Percentiles rank a stretch among this genome's conserved stretches.
phyloP scores from a whole-genome alignment of 495 filamentous ascomycete genomes.

The Penicillium subrubescens region DNA sequence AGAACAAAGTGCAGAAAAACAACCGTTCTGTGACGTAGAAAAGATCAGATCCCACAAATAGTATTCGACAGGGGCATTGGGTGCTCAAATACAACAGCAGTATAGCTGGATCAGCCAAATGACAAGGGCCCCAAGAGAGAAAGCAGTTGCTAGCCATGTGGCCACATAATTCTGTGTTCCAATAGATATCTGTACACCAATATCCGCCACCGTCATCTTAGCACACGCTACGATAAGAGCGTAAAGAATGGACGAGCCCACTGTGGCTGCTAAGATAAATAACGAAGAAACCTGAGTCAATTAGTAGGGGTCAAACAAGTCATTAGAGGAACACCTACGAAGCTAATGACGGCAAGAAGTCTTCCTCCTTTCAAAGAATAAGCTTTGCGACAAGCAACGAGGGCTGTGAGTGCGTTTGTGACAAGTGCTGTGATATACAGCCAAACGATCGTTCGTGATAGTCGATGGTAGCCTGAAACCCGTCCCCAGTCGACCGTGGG shows the following conservation, averaged over 20 bases:
- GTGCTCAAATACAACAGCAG: constrained; percentile 1
- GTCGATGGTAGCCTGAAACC: too few species aligned
- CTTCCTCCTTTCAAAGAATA: too few species aligned
- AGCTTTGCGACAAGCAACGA: too few species aligned
- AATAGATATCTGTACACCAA: constrained; percentile 1
- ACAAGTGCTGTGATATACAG: too few species aligned
- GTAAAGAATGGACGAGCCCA: not conserved
- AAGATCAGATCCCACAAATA: constrained; percentile 1
- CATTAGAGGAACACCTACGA: constrained; percentile 1
- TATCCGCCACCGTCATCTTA: constrained; percentile 1
- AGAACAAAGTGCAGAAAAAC: not conserved
- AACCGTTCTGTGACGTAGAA: not conserved
- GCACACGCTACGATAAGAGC: not conserved
- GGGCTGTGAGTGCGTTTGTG: too few species aligned
- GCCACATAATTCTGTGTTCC: constrained; percentile 1
- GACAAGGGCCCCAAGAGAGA: constrained; percentile 1
- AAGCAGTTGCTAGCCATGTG: not conserved
- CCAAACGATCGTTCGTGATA: too few species aligned
- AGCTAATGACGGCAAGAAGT: too few species aligned
- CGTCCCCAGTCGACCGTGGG: too few species aligned
- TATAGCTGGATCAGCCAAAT: not conserved
- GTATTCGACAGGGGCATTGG: not conserved
- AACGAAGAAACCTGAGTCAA: not conserved
- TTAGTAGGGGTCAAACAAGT: constrained; percentile 1
- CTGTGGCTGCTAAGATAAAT: not conserved